Evolutionary conservation across 2,329 filamentous ascomycete species (phyloP).

Genomic region (Lachnellula arida): DNA sequence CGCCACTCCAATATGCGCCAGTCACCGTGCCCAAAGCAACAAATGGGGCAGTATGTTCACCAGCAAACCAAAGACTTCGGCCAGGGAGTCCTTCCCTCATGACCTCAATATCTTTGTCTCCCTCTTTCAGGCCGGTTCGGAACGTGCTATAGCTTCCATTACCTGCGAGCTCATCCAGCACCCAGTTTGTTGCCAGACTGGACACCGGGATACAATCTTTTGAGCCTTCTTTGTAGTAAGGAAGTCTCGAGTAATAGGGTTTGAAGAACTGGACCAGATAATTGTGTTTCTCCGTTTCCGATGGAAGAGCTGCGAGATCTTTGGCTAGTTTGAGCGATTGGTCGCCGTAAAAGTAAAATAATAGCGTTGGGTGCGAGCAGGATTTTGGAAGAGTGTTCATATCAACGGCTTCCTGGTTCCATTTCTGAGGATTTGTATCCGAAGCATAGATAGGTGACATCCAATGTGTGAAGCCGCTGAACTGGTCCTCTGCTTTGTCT

Average conservation of each 20-base stretch:
- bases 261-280: constrained; percentile 45
- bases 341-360: constrained; percentile 57
- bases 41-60: constrained; percentile 80
- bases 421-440: constrained; percentile 45
- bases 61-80: constrained; percentile 55
- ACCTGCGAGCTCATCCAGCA: constrained; percentile 60
- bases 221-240: constrained; percentile 44
- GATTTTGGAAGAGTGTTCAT: constrained; percentile 48
- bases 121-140: constrained; percentile 52
- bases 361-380: constrained; percentile 57
- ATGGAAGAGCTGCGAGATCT: constrained; percentile 13
- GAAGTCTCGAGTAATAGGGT: constrained; percentile 62
- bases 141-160: constrained; percentile 67
- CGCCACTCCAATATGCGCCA: constrained; percentile 89
- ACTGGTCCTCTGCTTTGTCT: constrained; percentile 9
- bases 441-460: constrained; percentile 52
- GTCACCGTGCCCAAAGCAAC: constrained; percentile 83
- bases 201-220: constrained; percentile 47
- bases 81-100: constrained; percentile 42
- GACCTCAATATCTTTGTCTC: constrained; percentile 54
- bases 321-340: constrained; percentile 34
- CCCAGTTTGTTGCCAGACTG: constrained; percentile 60
- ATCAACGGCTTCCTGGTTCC: constrained; percentile 59
- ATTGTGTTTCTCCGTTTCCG: constrained; percentile 25
- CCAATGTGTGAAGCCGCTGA: constrained; percentile 55